A percentile compares a stretch with the other conserved stretches of the same genome.
Evolutionary conservation across 352 stramenopile species (phyloP).

Genomic region (Pilasporangium apinafurcum): DNA sequence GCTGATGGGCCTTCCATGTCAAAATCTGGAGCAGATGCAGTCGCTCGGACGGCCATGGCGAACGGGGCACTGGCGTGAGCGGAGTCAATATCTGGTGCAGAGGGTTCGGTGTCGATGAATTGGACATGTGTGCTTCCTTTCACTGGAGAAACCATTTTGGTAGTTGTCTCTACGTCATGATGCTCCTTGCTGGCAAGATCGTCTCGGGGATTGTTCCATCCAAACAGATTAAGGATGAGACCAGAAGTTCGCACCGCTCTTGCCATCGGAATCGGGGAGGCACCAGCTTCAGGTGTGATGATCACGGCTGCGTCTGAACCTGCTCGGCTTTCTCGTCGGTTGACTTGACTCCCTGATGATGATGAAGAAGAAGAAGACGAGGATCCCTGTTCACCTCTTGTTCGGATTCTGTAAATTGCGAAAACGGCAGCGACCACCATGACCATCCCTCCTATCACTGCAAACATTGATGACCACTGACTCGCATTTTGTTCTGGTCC

Average conservation of each 20-base stretch:
- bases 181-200: slow-evolving; percentile 41
- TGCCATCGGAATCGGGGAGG: slow-evolving; percentile 9
- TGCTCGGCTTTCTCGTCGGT: not conserved
- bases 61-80: slow-evolving; percentile 5
- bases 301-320: not conserved
- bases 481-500: not conserved
- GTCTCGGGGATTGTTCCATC: slow-evolving; percentile 35
- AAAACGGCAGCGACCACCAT: slow-evolving; percentile 41
- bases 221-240: slow-evolving; percentile 26
- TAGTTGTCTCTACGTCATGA: slow-evolving; percentile 12
- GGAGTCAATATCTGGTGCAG: slow-evolving; percentile 9
- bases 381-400: slow-evolving; percentile 11
- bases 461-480: not conserved
- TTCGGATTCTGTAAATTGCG: slow-evolving; percentile 42
- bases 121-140: slow-evolving; percentile 8
- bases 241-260: slow-evolving; percentile 12
- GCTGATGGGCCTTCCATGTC: slow-evolving; percentile 3
- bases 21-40: slow-evolving; percentile 4
- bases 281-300: slow-evolving; percentile 2
- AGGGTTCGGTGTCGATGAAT: slow-evolving; percentile 7
- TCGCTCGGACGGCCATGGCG: slow-evolving; percentile 6
- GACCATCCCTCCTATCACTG: slow-evolving; percentile 32
- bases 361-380: too few relatives aligned
- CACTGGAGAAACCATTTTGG: slow-evolving; percentile 1
- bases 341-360: not conserved